Evolutionary conservation across 768 basidiomycete species (phyloP), one percentile per base, ranked within the genome.

Genomic region (Mycena epipterygia): DNA sequence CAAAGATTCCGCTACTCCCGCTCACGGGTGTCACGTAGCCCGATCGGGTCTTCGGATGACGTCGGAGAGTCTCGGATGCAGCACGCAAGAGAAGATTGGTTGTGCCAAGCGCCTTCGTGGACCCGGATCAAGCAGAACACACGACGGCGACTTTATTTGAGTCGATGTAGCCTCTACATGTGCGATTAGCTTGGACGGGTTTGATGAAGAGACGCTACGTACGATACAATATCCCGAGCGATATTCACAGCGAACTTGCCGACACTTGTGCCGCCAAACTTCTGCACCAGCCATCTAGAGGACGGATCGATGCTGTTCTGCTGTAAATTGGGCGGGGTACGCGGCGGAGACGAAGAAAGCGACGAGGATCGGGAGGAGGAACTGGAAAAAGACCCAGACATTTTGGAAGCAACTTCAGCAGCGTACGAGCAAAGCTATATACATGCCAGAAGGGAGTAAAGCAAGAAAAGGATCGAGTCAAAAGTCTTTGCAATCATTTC

Each of bases 101-200:
- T 0, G 98, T 99, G 5, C 98, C 98, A 3, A 97, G 86, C 0
- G 93, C 93, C 79, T 99, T 99, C 0, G 96, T 98, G 0, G 93
- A 93, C 1, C 95, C 97, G 5, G 97, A 99, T 2, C 98, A 92
- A 0, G 98, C 98, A 0, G 98, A 99, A 77, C 98, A 99, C 7
- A 99, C 98, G 71, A 99, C 84, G 0, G 93, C 97, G 64, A 99
- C 89, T 72, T 94, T 93, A 79, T 97, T 89, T 51, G 90, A 87
- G 76, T 92, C 89, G 19, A 94, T 87, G 78, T 94, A 92, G 68
- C 85, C 84, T 16, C 93, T 95, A 71, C 61, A 61, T 6, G 33
- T 33, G 59, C 67, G 32, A 67, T 35, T 60, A 41, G 67, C 53
- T 37, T 65, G 17, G 35, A 21, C 30, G 32, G n/a, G n/a, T n/a